These are phyloP conservation scores for Naegleria lovaniensis DNA, from an alignment of 208 protist genomes.

Conservation along the genomic window DNA sequence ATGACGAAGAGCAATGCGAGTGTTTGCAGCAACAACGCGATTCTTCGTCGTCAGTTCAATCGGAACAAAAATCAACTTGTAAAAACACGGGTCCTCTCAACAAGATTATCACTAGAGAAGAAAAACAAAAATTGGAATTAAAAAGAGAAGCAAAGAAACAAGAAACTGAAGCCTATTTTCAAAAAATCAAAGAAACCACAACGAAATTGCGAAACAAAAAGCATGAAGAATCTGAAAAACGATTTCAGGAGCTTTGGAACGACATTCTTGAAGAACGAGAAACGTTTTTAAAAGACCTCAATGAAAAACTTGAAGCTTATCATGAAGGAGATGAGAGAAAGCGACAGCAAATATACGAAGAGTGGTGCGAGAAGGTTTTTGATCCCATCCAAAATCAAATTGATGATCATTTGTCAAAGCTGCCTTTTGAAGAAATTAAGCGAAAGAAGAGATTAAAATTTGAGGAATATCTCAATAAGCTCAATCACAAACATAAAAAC, in stretches of 20 bases:
- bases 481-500: conserved; percentile 10
- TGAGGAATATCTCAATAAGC: neutral
- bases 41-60: neutral
- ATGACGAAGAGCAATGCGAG: neutral
- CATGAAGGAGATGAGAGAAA: conserved; percentile 7
- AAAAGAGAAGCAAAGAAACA: neutral
- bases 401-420: neutral
- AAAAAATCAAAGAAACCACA: neutral
- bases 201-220: neutral
- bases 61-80: neutral
- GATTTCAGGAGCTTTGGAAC: neutral
- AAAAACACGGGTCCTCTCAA: neutral
- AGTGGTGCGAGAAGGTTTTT: neutral
- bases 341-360: neutral
- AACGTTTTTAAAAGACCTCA: neutral
- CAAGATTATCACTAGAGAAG: neutral
- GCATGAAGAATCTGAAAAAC: neutral
- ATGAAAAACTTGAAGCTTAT: neutral
- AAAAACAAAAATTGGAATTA: neutral
- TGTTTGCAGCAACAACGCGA: neutral
- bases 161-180: neutral
- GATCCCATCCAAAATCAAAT: conserved; percentile 12
- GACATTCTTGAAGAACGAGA: neutral
- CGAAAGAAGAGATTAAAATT: neutral
- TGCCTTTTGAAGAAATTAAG: neutral